phyloP scores from a whole-genome alignment of 345 rosid genomes.

The Eutrema heterophyllum region DNA sequence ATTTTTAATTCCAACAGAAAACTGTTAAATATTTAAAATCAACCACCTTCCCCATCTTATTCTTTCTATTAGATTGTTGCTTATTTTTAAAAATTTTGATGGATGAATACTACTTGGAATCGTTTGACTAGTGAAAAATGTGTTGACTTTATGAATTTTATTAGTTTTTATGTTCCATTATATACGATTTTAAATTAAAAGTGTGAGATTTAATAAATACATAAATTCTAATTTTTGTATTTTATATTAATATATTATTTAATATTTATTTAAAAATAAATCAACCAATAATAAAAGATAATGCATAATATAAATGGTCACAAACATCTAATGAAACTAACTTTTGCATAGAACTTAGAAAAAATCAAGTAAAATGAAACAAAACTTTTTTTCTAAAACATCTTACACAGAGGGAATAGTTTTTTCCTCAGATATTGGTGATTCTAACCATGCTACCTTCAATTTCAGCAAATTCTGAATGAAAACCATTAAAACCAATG shows the following conservation, averaged over 20 bases:
- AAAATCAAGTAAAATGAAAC: too few species aligned
- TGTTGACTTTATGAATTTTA: slow-evolving; percentile 1
- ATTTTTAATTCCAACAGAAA: not conserved
- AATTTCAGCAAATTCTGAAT: not conserved
- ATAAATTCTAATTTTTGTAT: too few species aligned
- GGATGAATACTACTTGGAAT: not conserved
- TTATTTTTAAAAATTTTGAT: not conserved
- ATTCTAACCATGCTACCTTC: not conserved
- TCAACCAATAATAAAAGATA: too few species aligned
- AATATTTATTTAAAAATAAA: too few species aligned
- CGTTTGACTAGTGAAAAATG: not conserved
- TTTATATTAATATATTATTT: too few species aligned
- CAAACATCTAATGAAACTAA: too few species aligned
- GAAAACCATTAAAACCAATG: not conserved
- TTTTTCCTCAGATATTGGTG: not conserved
- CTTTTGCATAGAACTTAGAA: too few species aligned
- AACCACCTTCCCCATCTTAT: not conserved
- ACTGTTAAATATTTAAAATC: not conserved
- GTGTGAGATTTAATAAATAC: too few species aligned
- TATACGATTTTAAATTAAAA: too few species aligned
- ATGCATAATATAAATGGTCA: too few species aligned
- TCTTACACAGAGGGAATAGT: not conserved
- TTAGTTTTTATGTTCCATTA: too few species aligned
- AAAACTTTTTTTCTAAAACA: too few species aligned
- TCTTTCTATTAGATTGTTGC: not conserved